Evolutionary conservation across 2,329 filamentous ascomycete genomes (phyloP).

Genomic region (Colletotrichum somersetense): DNA sequence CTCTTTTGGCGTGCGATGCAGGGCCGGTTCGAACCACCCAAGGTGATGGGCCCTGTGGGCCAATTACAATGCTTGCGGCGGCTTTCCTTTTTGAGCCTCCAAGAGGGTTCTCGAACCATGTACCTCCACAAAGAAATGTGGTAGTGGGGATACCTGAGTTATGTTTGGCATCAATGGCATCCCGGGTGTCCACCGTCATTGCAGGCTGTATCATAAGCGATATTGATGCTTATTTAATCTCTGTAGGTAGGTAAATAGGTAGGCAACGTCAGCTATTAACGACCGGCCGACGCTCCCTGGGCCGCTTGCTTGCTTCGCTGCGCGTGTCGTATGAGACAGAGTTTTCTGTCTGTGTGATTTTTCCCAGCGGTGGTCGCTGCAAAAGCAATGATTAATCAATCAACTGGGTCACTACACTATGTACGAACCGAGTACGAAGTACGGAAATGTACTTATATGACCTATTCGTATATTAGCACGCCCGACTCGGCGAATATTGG

Average conservation of each 20-base stretch:
- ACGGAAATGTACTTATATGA: too few relatives aligned
- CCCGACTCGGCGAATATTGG: background rate
- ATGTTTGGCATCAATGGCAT: slow-evolving; percentile 37
- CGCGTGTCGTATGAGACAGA: slow-evolving; percentile 20
- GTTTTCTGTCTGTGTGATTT: slow-evolving; percentile 1
- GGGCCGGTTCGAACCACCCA: slow-evolving; percentile 13
- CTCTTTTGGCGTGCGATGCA: slow-evolving; percentile 10
- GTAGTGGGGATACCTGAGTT: slow-evolving; percentile 27
- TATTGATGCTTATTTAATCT: slow-evolving; percentile 29
- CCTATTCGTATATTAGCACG: background rate
- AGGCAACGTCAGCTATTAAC: slow-evolving; percentile 17
- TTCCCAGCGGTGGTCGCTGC: slow-evolving; percentile 20
- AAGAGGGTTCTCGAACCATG: slow-evolving; percentile 33
- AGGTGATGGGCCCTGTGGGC: slow-evolving; percentile 12
- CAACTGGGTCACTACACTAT: too few relatives aligned
- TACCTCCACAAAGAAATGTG: slow-evolving; percentile 36
- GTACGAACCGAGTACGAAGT: too few relatives aligned
- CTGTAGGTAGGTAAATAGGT: background rate
- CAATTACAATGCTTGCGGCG: slow-evolving; percentile 34
- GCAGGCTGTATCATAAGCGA: slow-evolving; percentile 35
- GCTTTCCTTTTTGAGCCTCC: slow-evolving; percentile 30
- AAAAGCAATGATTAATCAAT: slow-evolving; percentile 9
- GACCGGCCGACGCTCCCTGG: slow-evolving; percentile 16
- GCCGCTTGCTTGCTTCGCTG: background rate
- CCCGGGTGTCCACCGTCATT: slow-evolving; percentile 22